Base-by-base conservation (phyloP, 345 rosid species). In the Eucalyptus pumila region DNA sequence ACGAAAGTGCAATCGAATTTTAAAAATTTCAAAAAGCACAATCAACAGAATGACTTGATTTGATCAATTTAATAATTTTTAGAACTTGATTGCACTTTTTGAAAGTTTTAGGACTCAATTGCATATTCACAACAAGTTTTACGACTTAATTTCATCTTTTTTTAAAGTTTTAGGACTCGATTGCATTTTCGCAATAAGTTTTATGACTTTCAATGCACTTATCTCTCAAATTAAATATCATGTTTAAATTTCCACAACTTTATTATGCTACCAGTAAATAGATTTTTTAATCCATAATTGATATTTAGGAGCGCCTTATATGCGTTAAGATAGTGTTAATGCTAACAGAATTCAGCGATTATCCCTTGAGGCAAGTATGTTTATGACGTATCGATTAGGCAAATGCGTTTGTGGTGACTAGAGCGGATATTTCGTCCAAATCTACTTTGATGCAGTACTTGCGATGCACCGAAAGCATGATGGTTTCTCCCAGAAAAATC, bases 141-240 rank as follows among this genome's bases (percentile, higher is more conserved):
- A 52, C 11, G 2, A 19, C 11, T 52, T 52, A 52, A 52, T 52
- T 52, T 2, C 11, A 52, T 1, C n/a, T n/a, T 52, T 52, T 52
- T 52, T 19, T 19, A 2, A 52, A 19, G 24, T 52, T 52, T 52
- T 19, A 52, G 0, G 0, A 52, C 2, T 19, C 1, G 1, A 52
- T 52, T 52, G 1, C 10, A 52, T 26, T 52, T 52, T 19, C 5
- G 1, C 58, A 0, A 19, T 52, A 19, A 17, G 10, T 52, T 19
- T 19, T 19, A 52, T 52, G 58, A 52, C 9, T 19, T 52, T 52
- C 58, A 52, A 19, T 52, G 11, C 58, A 52, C 5, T 52, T 52
- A 19, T 52, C 58, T 11, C 24, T 19, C 58, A 37, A 37, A 40
- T 21, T 37, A 7, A 37, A 19, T 37, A 40, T 21, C 27, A 0